Evolutionary conservation across 352 stramenopile species (phyloP).

Genomic region (Globisporangium acanthophoron): DNA sequence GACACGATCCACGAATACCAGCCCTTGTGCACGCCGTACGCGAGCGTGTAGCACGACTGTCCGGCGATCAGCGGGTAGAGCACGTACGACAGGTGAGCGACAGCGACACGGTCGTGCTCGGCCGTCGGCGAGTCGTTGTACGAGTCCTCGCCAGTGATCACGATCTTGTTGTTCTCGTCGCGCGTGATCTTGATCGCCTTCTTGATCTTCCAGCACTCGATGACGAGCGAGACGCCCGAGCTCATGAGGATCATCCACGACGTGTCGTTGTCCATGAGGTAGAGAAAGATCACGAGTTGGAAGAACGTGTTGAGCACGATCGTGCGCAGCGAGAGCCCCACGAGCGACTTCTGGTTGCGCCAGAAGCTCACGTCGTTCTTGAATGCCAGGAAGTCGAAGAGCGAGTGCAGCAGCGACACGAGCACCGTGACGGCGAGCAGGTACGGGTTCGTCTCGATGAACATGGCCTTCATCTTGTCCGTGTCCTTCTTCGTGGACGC

Average conservation of each 20-base stretch:
- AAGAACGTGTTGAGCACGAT: slow-evolving; percentile 96
- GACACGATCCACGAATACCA: slow-evolving; percentile 98
- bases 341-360: slow-evolving; percentile 96
- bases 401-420: slow-evolving; percentile 94
- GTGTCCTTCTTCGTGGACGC: slow-evolving; percentile 86
- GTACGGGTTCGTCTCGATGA: slow-evolving; percentile 97
- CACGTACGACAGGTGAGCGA: slow-evolving; percentile 80
- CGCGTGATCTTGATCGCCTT: slow-evolving; percentile 87
- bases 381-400: slow-evolving; percentile 99
- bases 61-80: slow-evolving; percentile 88
- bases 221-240: slow-evolving; percentile 71
- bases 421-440: slow-evolving; percentile 93
- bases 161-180: slow-evolving; percentile 74
- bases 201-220: slow-evolving; percentile 93
- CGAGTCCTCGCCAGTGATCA: slow-evolving; percentile 72
- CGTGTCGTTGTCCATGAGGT: slow-evolving; percentile 96
- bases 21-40: slow-evolving; percentile 91
- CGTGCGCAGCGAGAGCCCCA: slow-evolving; percentile 91
- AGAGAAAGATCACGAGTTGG: slow-evolving; percentile 97
- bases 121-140: slow-evolving; percentile 82
- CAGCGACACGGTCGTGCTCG: slow-evolving; percentile 79
- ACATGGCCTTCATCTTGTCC: slow-evolving; percentile 94
- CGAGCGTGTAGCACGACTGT: slow-evolving; percentile 93
- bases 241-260: slow-evolving; percentile 94
- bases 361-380: slow-evolving; percentile 99